These are phyloP conservation scores for Rubia occidens DNA, from an alignment of 305 asterid species.

Conservation along the genomic window DNA sequence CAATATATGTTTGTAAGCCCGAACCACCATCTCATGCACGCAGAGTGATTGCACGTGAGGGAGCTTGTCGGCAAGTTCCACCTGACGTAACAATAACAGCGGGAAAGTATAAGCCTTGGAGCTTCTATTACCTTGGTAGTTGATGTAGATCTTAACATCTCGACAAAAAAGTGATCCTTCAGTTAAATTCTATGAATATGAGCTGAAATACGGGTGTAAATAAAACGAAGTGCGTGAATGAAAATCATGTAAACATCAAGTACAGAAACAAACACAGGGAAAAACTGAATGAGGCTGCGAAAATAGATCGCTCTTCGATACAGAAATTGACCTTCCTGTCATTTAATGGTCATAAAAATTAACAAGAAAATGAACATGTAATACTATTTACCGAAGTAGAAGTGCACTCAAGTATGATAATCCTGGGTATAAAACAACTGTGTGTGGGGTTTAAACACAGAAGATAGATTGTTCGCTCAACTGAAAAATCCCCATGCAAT, in stretches of 20 bases:
- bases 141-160: not conserved
- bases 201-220: not conserved
- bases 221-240: not conserved
- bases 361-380: too few relatives aligned
- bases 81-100: slow-evolving; percentile 42
- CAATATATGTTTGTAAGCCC: slow-evolving; percentile 89
- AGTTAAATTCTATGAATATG: not conserved
- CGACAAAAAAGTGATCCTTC: not conserved
- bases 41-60: slow-evolving; percentile 96
- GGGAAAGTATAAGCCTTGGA: slow-evolving; percentile 13
- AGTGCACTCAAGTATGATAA: too few relatives aligned
- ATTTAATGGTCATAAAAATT: too few relatives aligned
- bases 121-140: not conserved
- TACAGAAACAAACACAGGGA: too few relatives aligned
- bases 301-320: too few relatives aligned
- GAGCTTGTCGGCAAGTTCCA: slow-evolving; percentile 86
- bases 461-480: not conserved
- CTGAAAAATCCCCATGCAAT: not conserved
- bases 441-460: too few relatives aligned
- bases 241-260: too few relatives aligned
- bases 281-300: too few relatives aligned
- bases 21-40: slow-evolving; percentile 89
- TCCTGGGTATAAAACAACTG: too few relatives aligned
- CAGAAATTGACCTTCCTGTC: too few relatives aligned
- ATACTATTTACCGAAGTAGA: too few relatives aligned